Base-by-base conservation (phyloP, 129 eudicot species). In the Rutidosis leptorrhynchoides region DNA sequence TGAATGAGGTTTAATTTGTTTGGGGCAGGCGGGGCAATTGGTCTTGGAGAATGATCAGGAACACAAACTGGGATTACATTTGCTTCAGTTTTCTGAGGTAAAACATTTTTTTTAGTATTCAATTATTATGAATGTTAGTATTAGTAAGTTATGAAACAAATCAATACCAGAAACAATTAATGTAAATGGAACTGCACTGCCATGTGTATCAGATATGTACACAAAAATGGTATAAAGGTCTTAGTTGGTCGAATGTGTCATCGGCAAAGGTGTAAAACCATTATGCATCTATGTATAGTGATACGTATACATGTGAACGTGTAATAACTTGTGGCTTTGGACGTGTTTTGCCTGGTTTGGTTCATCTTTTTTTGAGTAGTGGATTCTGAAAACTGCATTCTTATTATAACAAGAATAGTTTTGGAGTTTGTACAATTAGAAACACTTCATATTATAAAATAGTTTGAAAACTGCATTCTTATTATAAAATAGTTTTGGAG, bases 41-140 rank as follows among this genome's bases (percentile, higher is more conserved):
- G 79, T 56, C 23, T 74, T 93, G 77, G 87, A 59, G 62, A 82
- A 88, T 64, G 69, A 81, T 14, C 85, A 82, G 74, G 95, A 92
- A 64, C 89, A 95, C 62, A 76, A 65, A 27, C 75, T 92, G 33
- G 98, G 96, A 57, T 85, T 92, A 68, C 95, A 88, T 77, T 74
- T 92, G 70, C 96, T 92, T 62, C 91, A 74, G 59, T 92, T 92
- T 78, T 58, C 98, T 3, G 98, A 92, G 96, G 96, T 88, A 84
- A 78, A 33, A 52, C 54, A 11, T 17, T 24, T 24, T 37, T 8
- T 17, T 17, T 14, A 52, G 23, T 60, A 1, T 43, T 45, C 9
- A 49, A 17, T 49, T 8, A 19, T 49, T 2, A 6, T 17, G 21
- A 49, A 17, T 11, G 17, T 17, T 49, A 37, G 16, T 37, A 37